Evolutionary conservation across 2,329 filamentous ascomycete species (phyloP), one percentile per base, ranked within the genome.

Genomic region (Fusarium sp.): DNA sequence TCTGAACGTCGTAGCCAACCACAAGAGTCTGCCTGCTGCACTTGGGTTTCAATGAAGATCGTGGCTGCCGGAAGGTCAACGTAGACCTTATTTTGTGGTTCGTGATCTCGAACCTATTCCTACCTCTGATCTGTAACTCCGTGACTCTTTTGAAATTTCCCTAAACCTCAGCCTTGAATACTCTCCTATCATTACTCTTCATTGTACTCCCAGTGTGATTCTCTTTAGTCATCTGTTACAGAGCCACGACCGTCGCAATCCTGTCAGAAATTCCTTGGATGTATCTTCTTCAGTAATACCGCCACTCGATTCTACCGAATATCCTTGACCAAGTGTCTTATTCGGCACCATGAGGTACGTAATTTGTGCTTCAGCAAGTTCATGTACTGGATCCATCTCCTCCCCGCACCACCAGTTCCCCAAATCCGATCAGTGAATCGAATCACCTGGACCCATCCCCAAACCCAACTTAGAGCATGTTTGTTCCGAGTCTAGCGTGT

Each of bases 311-410:
- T 48, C n/a, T 48, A 18, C 18, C 35, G 11, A 40, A 53, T 56
- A 37, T 66, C 33, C 12, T 50, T 23, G 23, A 37, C 6, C 27
- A 49, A 40, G 13, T 42, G 53, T 53, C 32, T 14, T 41, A 52
- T 30, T 44, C 41, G 42, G 32, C 42, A 61, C 53, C 6, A 71
- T 71, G 69, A 72, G 69, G 69, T 71, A 71, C 20, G 69, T 71
- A 37, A 38, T 60, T 44, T 33, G n/a, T 26, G 14, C 20, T 67
- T 33, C 49, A 50, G 32, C 42, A 30, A 50, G 20, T 52, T 35
- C 37, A 35, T 58, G 40, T 57, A 64, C 40, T 49, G 44, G 54
- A 33, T 49, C 60, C 65, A 69, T 69, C 37, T 50, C 60, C 59
- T 60, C 68, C 69, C 69, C 69, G 40, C 60, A 72, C 49, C 44